Evolutionary conservation across 768 basidiomycete genomes (phyloP).

Genomic region (Fistulinella prunicolor): DNA sequence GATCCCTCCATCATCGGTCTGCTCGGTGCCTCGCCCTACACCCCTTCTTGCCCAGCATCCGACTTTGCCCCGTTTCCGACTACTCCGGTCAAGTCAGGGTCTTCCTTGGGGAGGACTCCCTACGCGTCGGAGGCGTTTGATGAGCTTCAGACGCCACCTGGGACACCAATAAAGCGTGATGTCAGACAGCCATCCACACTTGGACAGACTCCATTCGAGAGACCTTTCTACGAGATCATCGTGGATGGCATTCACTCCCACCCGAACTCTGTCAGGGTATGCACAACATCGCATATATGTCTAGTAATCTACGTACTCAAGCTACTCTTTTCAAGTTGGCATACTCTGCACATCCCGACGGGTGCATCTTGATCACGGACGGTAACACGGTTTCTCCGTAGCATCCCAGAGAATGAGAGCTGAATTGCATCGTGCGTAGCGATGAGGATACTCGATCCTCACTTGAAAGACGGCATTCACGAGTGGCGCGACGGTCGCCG

Average conservation of each 20-base stretch:
- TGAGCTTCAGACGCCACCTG: slow-evolving; percentile 54
- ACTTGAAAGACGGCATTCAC: slow-evolving; percentile 78
- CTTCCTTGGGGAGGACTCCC: slow-evolving; percentile 14
- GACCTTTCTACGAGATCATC: slow-evolving; percentile 87
- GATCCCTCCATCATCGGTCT: slow-evolving; percentile 91
- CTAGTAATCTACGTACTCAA: neutral
- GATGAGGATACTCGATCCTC: slow-evolving; percentile 83
- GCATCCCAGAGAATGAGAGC: neutral
- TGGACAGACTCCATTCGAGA: slow-evolving; percentile 46
- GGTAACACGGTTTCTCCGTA: slow-evolving; percentile 42
- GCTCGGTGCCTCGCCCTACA: slow-evolving; percentile 70
- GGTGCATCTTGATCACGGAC: slow-evolving; percentile 88
- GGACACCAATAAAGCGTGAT: slow-evolving; percentile 39
- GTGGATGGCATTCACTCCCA: slow-evolving; percentile 91
- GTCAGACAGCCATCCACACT: slow-evolving; percentile 34
- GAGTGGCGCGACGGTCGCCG: slow-evolving; percentile 84
- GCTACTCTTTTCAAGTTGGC: slow-evolving; percentile 53
- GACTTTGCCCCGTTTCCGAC: slow-evolving; percentile 22
- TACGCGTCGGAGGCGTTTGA: slow-evolving; percentile 62
- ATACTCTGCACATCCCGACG: slow-evolving; percentile 77
- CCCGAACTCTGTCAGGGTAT: slow-evolving; percentile 82
- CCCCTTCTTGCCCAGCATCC: slow-evolving; percentile 42
- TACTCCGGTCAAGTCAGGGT: slow-evolving; percentile 13
- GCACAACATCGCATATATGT: slow-evolving; percentile 21
- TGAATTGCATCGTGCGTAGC: slow-evolving; percentile 41